A percentile compares a stretch with the other conserved stretches of the same genome.
Evolutionary conservation across 1,284 basidiomycete genomes (phyloP).

Genomic region (Fomes fomentarius): DNA sequence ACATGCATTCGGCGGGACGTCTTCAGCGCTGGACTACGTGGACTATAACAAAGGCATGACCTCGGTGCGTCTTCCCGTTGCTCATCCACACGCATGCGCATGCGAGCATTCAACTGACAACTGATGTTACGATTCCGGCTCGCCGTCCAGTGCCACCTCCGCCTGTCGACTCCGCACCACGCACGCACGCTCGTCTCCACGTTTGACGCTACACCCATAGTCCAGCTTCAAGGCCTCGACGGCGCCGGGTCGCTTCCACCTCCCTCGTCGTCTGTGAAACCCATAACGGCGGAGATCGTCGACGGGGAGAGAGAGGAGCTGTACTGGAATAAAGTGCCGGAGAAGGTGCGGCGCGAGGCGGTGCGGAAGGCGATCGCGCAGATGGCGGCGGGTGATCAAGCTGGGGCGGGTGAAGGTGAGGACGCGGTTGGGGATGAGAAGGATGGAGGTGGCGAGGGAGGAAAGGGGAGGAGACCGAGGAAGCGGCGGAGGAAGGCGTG

Average conservation of each 20-base stretch:
- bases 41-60: slow-evolving; percentile 81
- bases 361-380: slow-evolving; percentile 47
- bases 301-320: slow-evolving; percentile 64
- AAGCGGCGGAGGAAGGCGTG: slow-evolving; percentile 22
- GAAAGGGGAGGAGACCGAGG: slow-evolving; percentile 20
- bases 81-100: neutral
- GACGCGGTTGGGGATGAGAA: neutral
- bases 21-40: slow-evolving; percentile 61
- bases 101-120: too few species aligned
- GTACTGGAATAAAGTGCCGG: slow-evolving; percentile 80
- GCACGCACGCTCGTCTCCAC: slow-evolving; percentile 31
- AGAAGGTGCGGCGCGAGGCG: slow-evolving; percentile 65
- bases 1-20: slow-evolving; percentile 37
- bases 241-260: slow-evolving; percentile 11
- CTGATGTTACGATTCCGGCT: neutral
- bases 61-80: slow-evolving; percentile 46
- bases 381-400: too few species aligned
- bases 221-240: slow-evolving; percentile 51
- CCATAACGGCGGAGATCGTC: slow-evolving; percentile 57
- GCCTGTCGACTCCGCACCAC: slow-evolving; percentile 52
- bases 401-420: neutral
- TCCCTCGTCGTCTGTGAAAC: slow-evolving; percentile 22
- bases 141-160: slow-evolving; percentile 66
- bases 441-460: neutral
- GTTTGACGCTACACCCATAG: too few species aligned